phyloP scores from a whole-genome alignment of 1,139 yeast species.

The Nakaseomyces kungkrabaensis region DNA sequence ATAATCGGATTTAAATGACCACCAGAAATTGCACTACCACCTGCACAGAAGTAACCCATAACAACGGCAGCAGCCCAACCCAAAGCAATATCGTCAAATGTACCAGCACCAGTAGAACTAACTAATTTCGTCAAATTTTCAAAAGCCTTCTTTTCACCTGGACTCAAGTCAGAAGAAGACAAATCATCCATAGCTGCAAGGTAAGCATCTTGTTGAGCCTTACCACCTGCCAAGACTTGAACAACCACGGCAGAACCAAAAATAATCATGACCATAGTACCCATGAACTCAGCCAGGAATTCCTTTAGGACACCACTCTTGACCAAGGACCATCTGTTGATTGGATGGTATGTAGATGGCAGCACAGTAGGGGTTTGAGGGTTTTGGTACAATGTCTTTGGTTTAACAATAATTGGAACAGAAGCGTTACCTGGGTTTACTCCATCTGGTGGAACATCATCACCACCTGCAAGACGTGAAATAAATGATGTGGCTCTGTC shows the following conservation, averaged over 20 bases:
- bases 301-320: slow-evolving; percentile 27
- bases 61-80: slow-evolving; percentile 46
- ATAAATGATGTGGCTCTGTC: slow-evolving; percentile 3
- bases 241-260: slow-evolving; percentile 41
- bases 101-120: slow-evolving; percentile 31
- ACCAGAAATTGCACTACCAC: slow-evolving; percentile 37
- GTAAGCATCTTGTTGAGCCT: slow-evolving; percentile 13
- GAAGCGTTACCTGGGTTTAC: slow-evolving; percentile 4
- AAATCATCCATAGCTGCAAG: slow-evolving; percentile 11
- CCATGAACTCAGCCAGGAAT: slow-evolving; percentile 39
- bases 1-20: slow-evolving; percentile 39
- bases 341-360: slow-evolving; percentile 31
- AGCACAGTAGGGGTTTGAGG: slow-evolving; percentile 32
- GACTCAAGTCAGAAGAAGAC: slow-evolving; percentile 9
- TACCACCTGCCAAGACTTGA: slow-evolving; percentile 29
- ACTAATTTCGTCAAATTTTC: slow-evolving; percentile 12
- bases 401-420: slow-evolving; percentile 28
- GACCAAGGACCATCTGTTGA: slow-evolving; percentile 28
- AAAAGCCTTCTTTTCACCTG: slow-evolving; percentile 8
- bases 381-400: slow-evolving; percentile 29
- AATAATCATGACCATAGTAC: slow-evolving; percentile 36
- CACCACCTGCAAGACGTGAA: background rate
- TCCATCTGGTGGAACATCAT: background rate
- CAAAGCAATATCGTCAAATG: slow-evolving; percentile 34
- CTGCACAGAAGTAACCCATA: slow-evolving; percentile 37